Evolutionary conservation across 1,139 yeast species (phyloP).

Genomic region (Kluyveromyces marxianus): DNA sequence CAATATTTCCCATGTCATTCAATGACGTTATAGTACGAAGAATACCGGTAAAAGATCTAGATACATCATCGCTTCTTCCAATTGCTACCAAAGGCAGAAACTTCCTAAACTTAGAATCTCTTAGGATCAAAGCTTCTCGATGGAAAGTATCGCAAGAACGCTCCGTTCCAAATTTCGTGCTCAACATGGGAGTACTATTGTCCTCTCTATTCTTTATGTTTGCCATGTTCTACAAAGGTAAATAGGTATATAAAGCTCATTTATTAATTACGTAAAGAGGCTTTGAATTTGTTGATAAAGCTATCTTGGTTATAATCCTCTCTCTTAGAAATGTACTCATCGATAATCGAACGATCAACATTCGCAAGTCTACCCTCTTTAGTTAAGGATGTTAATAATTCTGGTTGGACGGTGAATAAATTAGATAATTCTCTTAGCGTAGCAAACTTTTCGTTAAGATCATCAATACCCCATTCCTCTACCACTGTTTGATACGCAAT

Average conservation of each 20-base stretch:
- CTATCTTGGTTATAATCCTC: slow-evolving; percentile 48
- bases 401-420: slow-evolving; percentile 73
- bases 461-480: slow-evolving; percentile 61
- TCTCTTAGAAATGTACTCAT: slow-evolving; percentile 65
- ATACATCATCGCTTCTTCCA: slow-evolving; percentile 6
- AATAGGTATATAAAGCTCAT: not conserved
- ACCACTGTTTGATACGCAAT: slow-evolving; percentile 69
- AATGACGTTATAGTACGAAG: slow-evolving; percentile 13
- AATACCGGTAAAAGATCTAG: slow-evolving; percentile 4
- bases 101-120: not conserved
- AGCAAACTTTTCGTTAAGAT: slow-evolving; percentile 60
- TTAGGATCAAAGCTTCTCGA: not conserved
- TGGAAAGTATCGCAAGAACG: slow-evolving; percentile 1
- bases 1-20: slow-evolving; percentile 17
- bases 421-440: slow-evolving; percentile 78
- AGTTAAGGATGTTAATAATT: slow-evolving; percentile 66
- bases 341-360: slow-evolving; percentile 57
- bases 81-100: slow-evolving; percentile 7
- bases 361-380: slow-evolving; percentile 74
- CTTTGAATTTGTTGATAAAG: slow-evolving; percentile 21
- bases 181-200: not conserved
- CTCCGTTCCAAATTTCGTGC: not conserved
- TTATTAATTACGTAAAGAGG: slow-evolving; percentile 1
- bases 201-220: slow-evolving; percentile 1
- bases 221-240: slow-evolving; percentile 4